These are phyloP conservation scores for Aspergillus sergii DNA, from an alignment of 2,329 filamentous ascomycete species.

Conservation along the genomic window DNA sequence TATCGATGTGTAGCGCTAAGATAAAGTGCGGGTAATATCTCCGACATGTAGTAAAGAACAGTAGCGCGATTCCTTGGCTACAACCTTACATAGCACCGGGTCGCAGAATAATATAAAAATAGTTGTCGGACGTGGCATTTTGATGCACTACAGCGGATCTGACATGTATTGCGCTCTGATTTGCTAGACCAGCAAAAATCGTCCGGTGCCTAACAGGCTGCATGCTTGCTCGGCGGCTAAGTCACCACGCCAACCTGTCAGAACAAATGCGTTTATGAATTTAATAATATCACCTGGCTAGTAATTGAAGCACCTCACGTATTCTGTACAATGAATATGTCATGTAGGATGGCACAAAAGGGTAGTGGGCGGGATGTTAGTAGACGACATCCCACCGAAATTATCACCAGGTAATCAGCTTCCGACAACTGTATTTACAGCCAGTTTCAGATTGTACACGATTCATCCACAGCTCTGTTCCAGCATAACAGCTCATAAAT, in stretches of 20 bases:
- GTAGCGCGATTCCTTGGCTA: neutral
- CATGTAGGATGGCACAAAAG: too few species aligned
- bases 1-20: neutral
- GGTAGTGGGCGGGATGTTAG: neutral
- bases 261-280: neutral
- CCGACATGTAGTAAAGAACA: neutral
- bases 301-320: neutral
- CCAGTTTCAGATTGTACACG: neutral
- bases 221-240: neutral
- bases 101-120: neutral
- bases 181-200: neutral
- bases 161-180: neutral
- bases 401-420: neutral
- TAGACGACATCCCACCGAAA: neutral
- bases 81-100: neutral
- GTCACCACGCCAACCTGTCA: neutral
- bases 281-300: neutral
- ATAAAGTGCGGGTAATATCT: neutral
- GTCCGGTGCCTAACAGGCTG: neutral
- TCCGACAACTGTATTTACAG: neutral
- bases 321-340: neutral
- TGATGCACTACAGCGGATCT: neutral
- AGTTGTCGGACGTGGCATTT: neutral
- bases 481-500: neutral
- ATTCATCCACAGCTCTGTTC: accelerated